Percentiles rank a stretch among this genome's conserved stretches.
phyloP scores from a whole-genome alignment of 768 basidiomycete species.

The Hysterangium stoloniferum region DNA sequence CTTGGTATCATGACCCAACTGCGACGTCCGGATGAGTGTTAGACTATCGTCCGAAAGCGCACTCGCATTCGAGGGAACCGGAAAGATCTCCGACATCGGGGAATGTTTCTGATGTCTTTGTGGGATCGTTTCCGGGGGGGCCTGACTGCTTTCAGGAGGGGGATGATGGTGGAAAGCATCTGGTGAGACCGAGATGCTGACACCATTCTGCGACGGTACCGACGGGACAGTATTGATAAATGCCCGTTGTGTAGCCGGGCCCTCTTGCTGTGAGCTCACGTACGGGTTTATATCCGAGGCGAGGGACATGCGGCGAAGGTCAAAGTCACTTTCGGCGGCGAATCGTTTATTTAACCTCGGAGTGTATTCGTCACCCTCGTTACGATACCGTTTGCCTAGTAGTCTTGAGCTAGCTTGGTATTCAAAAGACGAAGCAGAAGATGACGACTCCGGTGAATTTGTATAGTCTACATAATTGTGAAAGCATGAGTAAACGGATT shows the following conservation, averaged over 20 bases:
- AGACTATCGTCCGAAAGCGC: conserved; percentile 24
- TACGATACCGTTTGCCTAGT: background rate
- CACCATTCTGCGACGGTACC: background rate
- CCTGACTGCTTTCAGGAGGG: background rate
- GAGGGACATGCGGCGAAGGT: conserved; percentile 1
- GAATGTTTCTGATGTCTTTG: background rate
- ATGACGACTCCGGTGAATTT: background rate
- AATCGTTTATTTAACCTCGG: background rate
- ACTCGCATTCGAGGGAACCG: background rate
- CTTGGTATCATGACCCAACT: conserved; percentile 22
- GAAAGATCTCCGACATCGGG: background rate
- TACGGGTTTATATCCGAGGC: background rate
- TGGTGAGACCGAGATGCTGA: background rate
- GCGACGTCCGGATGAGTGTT: conserved; percentile 19
- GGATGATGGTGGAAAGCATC: background rate
- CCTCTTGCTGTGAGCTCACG: background rate
- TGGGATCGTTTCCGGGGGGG: no score
- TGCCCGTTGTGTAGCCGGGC: background rate
- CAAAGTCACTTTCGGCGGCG: background rate
- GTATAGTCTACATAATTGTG: conserved; percentile 1
- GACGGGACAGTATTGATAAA: background rate
- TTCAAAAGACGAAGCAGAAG: background rate
- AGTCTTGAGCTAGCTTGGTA: background rate
- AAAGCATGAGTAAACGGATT: conserved; percentile 27
- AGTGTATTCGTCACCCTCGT: background rate